Base-by-base conservation (phyloP, 768 basidiomycete species). In the Fibroporia radiculosa region DNA sequence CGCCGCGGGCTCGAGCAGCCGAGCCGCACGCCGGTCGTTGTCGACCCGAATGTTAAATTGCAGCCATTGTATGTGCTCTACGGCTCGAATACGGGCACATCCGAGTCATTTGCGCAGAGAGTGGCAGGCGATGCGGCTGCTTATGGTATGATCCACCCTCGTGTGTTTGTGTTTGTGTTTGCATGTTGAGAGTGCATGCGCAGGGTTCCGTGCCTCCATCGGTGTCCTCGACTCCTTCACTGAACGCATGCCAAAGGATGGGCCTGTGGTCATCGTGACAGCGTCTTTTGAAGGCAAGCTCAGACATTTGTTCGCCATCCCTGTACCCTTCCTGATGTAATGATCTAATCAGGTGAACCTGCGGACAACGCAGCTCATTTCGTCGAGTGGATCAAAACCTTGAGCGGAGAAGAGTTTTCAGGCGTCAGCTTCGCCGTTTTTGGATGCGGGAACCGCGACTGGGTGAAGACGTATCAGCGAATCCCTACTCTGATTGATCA, bases 371-470 rank as follows among this genome's bases (percentile, higher is more conserved):
- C 72, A 2, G 62, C 64, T 6, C 63, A 61, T 41, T 74, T 73
- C 52, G 61, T 73, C 14, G 65, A 70, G 42, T 69, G 68, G 63
- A 44, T 75, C 16, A 58, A 58, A 26, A 59, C 49, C 44, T 48
- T 66, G 6, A 48, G 60, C 6, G 58, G 50, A 25, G 34, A 48
- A 24, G 57, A 60, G 43, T 50, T 69, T 38, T 49, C 48, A 3
- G 57, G 61, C 35, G 62, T 69, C 18, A 56, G 58, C 22, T 75
- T 64, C 43, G 68, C 67, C 2, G 70, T 75, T 18, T 74, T 75
- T 41, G 74, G 73, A 1, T 72, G 71, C 48, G 74, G 74, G 5
- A 70, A 75, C 56, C 62, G 60, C 33, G 74, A 75, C 50, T 75
- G 74, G 73, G 64, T 63, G 14, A 51, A 61, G 27, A 74, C 72